A percentile compares a stretch with the other conserved stretches of the same genome.
Evolutionary conservation across 495 filamentous ascomycete species (phyloP).

Genomic region (Margaritispora aquatica): DNA sequence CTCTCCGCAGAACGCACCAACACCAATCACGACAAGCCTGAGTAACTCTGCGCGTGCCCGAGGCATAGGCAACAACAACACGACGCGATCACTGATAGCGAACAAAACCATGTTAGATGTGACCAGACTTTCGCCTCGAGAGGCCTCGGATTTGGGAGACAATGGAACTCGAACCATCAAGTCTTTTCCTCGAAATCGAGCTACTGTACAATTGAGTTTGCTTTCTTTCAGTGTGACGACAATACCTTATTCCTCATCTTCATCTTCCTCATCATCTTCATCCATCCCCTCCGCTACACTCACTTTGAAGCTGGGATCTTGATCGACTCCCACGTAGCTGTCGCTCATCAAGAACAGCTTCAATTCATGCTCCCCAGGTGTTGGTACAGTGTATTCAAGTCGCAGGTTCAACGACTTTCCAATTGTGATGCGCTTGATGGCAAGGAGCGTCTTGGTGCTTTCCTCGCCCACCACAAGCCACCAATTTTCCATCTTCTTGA

Average conservation of each 20-base stretch:
- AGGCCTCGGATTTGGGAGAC: background rate
- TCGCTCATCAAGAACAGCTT: constrained; percentile 96
- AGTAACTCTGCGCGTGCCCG: constrained; percentile 12
- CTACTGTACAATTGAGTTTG: constrained; percentile 24
- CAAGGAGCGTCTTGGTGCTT: constrained; percentile 75
- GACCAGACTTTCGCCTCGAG: background rate
- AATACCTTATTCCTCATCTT: constrained; percentile 34
- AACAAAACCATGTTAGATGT: constrained; percentile 9
- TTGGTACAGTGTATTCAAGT: constrained; percentile 84
- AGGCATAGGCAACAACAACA: constrained; percentile 18
- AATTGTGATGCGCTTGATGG: constrained; percentile 92
- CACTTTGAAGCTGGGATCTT: constrained; percentile 83
- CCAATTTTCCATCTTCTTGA: constrained; percentile 89
- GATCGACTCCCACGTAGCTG: constrained; percentile 95
- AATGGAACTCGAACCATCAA: constrained; percentile 13
- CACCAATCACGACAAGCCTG: constrained; percentile 16
- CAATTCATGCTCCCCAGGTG: constrained; percentile 77
- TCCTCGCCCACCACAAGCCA: constrained; percentile 96
- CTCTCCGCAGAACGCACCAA: background rate
- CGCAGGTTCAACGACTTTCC: constrained; percentile 67
- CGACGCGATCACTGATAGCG: constrained; percentile 17
- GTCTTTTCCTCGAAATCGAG: constrained; percentile 18
- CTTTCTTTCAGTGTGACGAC: constrained; percentile 5
- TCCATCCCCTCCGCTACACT: constrained; percentile 90
- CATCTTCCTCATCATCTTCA: constrained; percentile 74